A percentile compares a stretch with the other conserved stretches of the same genome.
These are phyloP conservation scores for Lipomyces yamadae DNA, from an alignment of 805 yeast species.

Conservation along the genomic window DNA sequence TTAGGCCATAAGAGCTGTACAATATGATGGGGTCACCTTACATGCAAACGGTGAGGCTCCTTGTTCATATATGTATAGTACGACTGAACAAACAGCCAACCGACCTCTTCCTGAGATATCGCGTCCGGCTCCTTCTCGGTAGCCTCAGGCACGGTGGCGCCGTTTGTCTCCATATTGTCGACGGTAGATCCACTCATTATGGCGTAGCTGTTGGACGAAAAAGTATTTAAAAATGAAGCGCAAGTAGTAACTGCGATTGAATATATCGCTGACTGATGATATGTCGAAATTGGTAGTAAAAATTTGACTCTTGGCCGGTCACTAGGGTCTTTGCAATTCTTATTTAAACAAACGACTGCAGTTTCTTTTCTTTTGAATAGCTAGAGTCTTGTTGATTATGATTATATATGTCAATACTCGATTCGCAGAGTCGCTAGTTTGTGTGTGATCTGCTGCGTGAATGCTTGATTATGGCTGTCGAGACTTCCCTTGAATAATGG, in stretches of 20 bases:
- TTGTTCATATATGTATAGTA: conserved; percentile 48
- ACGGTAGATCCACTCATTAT: conserved; percentile 4
- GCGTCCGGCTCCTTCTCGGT: conserved; percentile 19
- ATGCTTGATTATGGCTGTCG: background rate
- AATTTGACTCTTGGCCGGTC: background rate
- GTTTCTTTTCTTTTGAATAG: background rate
- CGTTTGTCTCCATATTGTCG: background rate
- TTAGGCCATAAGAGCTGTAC: background rate
- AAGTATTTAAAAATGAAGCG: background rate
- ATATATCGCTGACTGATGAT: background rate
- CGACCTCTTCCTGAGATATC: conserved; percentile 43
- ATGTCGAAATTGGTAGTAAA: background rate
- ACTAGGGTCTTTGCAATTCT: background rate
- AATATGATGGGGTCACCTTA: conserved; percentile 21
- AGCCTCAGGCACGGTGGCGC: background rate
- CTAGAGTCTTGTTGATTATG: background rate
- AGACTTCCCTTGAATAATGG: background rate
- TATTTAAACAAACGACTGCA: background rate
- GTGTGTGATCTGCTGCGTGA: background rate
- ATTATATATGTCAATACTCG: background rate
- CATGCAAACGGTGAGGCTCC: conserved; percentile 44
- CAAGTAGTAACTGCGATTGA: background rate
- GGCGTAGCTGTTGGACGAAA: background rate
- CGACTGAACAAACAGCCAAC: conserved; percentile 49
- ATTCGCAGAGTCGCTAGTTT: background rate